A percentile compares a stretch with the other conserved stretches of the same genome.
Conservation (phyloP, 768 basidiomycete genomes). For the Phanerochaete sordida region DNA sequence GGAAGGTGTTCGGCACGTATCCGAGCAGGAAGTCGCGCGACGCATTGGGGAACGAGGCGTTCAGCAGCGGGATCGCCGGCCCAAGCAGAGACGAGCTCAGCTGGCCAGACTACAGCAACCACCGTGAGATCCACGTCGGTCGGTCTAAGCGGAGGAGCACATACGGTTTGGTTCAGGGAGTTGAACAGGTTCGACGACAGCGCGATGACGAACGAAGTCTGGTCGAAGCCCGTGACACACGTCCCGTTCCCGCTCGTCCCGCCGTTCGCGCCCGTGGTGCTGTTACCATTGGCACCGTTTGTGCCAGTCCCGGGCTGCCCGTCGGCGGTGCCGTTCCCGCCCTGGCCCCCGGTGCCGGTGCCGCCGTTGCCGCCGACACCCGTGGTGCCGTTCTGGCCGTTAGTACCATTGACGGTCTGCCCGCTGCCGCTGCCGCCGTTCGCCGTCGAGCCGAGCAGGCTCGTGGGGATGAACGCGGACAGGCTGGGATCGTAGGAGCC, state of each 20-base stretch:
- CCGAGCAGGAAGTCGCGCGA: conserved; percentile 11
- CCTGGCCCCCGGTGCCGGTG: too few relatives aligned
- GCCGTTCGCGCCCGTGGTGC: too few relatives aligned
- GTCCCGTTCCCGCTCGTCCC: conserved; percentile 33
- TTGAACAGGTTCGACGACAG: conserved; percentile 70
- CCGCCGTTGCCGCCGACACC: too few relatives aligned
- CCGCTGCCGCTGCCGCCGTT: too few relatives aligned
- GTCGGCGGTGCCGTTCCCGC: too few relatives aligned
- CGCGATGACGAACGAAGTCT: conserved; percentile 71
- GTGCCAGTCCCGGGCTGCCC: too few relatives aligned
- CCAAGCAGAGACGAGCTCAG: conserved; percentile 28
- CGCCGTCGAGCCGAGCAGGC: conserved; percentile 57
- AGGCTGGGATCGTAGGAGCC: conserved; percentile 73
- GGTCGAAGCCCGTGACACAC: conserved; percentile 76
- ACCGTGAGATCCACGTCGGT: background rate
- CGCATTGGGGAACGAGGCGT: conserved; percentile 13
- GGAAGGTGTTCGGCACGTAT: conserved; percentile 38
- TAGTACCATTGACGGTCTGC: too few relatives aligned
- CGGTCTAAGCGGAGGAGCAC: background rate
- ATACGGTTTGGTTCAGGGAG: conserved; percentile 33
- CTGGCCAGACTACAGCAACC: conserved; percentile 19
- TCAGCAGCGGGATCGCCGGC: conserved; percentile 43
- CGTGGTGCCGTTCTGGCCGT: too few relatives aligned
- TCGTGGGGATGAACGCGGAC: conserved; percentile 62
- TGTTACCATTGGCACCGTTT: too few relatives aligned